These are phyloP conservation scores for Chaetomidium leptoderma DNA, from an alignment of 495 filamentous ascomycete genomes.

Conservation along the genomic window DNA sequence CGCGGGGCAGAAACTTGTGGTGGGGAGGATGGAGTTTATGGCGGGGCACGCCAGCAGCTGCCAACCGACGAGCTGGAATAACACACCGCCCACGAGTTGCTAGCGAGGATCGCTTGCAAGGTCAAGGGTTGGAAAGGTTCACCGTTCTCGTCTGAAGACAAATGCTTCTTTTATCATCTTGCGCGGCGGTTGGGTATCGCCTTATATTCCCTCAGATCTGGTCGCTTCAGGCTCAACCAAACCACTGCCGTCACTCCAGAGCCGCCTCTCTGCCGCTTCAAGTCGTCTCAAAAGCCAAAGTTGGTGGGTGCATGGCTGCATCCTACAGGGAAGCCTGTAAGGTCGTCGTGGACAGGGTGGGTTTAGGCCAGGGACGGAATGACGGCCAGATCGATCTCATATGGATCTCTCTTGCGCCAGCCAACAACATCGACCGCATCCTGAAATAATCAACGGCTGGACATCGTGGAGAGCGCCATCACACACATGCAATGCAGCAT, in stretches of 20 bases:
- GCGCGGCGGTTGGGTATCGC: background rate
- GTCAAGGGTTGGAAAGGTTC: background rate
- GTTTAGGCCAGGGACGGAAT: conserved; percentile 1
- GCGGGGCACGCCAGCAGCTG: conserved; percentile 4
- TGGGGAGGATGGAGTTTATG: background rate
- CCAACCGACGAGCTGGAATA: background rate
- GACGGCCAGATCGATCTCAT: conserved; percentile 6
- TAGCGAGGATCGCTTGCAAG: conserved; percentile 1
- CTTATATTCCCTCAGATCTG: background rate
- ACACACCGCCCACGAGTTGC: background rate
- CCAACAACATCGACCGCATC: too few relatives aligned
- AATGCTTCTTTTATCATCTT: background rate
- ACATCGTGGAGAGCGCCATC: too few relatives aligned
- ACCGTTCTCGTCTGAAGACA: background rate
- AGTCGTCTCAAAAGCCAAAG: background rate
- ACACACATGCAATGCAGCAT: too few relatives aligned
- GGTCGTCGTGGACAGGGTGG: too few relatives aligned
- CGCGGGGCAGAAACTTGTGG: background rate
- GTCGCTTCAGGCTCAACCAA: background rate
- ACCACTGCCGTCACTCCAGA: background rate
- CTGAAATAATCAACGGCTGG: too few relatives aligned
- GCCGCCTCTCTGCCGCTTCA: background rate
- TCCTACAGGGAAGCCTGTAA: too few relatives aligned
- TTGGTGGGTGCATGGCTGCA: background rate
- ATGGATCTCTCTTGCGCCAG: background rate